Evolutionary conservation across 1,284 basidiomycete species (phyloP), one percentile per base, ranked within the genome.

Genomic region (Ustilago xerochloae): DNA sequence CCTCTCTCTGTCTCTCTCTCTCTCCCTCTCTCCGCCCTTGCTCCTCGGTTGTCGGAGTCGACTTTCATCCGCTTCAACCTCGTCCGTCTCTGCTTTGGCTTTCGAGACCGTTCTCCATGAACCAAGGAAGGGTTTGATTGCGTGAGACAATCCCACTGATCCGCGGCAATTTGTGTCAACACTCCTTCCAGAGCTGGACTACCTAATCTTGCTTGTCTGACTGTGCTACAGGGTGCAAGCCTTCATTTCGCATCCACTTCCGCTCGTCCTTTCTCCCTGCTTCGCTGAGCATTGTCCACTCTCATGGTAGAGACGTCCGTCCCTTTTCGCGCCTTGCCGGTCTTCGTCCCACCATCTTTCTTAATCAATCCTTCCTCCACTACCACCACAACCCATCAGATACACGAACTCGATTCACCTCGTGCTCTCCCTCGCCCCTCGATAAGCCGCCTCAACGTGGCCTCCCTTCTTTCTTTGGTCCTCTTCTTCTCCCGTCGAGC

Each of bases 381-480:
- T 22, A 38, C 10, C 32, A 49, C 24, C 51, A 54, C 32, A 50
- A 24, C 24, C 54, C 35, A 18, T 26, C 22, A 30, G 24, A 12
- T 33, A 16, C 49, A 28, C 29, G 12, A n/a, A 24, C 28, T 46
- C 57, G 55, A 68, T 63, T 59, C 65, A 68, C 36, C 60, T 63
- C 65, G 60, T 53, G n/a, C 59, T 20, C 15, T 45, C 33, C 18
- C 22, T n/a, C 36, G n/a, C 41, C 24, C 15, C 15, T 33, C 35
- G 18, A 24, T 22, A 51, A 47, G 47, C 56, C 51, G 51, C 65
- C 56, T 68, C 65, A 56, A 68, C 55, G 65, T 63, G 65, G 65
- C 52, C 50, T 15, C 29, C 36, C 15, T 36, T 38, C 30, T 30
- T 13, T 30, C n/a, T n/a, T 22, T 33, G 15, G 10, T 15, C 36